These are phyloP conservation scores for Cladosporium sp. DNA, from an alignment of 2,329 filamentous ascomycete species.

Conservation along the genomic window DNA sequence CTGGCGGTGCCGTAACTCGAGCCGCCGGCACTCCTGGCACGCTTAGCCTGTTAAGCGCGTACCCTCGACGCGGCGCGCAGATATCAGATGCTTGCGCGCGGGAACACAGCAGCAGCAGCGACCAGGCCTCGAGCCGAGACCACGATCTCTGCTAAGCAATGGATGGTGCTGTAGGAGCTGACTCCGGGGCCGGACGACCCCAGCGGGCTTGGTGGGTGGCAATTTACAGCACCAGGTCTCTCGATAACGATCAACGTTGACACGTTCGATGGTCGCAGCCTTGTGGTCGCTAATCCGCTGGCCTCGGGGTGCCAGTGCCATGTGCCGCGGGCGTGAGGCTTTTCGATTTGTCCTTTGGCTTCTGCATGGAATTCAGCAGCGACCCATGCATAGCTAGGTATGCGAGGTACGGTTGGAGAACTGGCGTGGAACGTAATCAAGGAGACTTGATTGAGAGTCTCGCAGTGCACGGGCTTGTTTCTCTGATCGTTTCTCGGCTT, in stretches of 20 bases:
- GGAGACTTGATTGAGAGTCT: background rate
- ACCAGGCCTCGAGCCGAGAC: too few relatives aligned
- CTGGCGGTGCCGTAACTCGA: background rate
- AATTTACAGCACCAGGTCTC: background rate
- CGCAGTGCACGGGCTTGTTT: background rate
- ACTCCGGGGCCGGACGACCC: background rate
- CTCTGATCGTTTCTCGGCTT: background rate
- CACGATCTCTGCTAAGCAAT: too few relatives aligned
- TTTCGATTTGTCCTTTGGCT: background rate
- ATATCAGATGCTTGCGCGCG: too few relatives aligned
- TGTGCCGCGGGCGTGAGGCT: background rate
- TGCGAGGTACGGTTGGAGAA: background rate
- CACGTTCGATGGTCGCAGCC: background rate
- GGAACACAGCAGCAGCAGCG: too few relatives aligned
- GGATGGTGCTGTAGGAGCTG: slow-evolving; percentile 1
- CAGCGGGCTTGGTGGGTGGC: background rate
- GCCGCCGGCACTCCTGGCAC: background rate
- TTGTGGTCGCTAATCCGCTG: background rate
- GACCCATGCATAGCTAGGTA: background rate
- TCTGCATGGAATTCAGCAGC: background rate
- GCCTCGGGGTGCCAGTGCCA: background rate
- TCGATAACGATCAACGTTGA: background rate
- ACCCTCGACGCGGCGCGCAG: background rate
- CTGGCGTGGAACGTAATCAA: background rate
- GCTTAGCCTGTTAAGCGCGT: background rate